phyloP scores from a whole-genome alignment of 2,329 filamentous ascomycete species.

The Colletotrichum horii region DNA sequence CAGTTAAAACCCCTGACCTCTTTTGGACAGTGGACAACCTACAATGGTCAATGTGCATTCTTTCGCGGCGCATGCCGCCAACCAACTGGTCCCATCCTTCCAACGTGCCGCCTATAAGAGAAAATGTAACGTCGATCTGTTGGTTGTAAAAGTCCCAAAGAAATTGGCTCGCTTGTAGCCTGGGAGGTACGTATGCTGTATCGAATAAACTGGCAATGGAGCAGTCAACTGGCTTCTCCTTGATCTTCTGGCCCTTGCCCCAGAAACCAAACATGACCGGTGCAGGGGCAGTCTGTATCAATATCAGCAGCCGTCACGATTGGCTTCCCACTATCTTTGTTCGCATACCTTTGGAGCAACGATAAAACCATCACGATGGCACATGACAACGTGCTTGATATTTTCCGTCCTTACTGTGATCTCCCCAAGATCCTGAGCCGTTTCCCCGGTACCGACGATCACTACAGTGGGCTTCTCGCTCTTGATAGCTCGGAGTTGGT shows the following conservation, averaged over 20 bases:
- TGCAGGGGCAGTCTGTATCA: conserved; percentile 5
- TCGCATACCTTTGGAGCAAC: conserved; percentile 46
- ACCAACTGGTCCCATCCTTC: conserved; percentile 54
- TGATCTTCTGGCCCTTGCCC: background rate
- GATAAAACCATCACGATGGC: conserved; percentile 51
- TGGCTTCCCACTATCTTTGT: no score
- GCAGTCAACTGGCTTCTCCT: conserved; percentile 48
- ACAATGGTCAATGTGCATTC: conserved; percentile 22
- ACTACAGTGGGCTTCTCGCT: conserved; percentile 36
- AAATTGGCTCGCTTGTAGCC: conserved; percentile 44
- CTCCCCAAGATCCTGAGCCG: conserved; percentile 48
- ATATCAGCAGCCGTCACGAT: background rate
- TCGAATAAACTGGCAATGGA: conserved; percentile 55
- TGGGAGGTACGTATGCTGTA: conserved; percentile 53
- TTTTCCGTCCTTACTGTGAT: conserved; percentile 48
- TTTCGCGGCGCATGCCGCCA: conserved; percentile 40
- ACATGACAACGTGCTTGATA: conserved; percentile 45
- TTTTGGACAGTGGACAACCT: background rate
- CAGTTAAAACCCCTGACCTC: background rate
- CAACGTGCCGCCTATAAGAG: conserved; percentile 47
- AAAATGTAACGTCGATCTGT: conserved; percentile 49
- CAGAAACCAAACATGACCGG: conserved; percentile 16
- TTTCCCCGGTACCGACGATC: conserved; percentile 51
- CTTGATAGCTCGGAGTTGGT: conserved; percentile 44
- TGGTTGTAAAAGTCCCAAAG: conserved; percentile 45